Percentiles rank a stretch among this genome's conserved stretches.
Evolutionary conservation across 345 rosid species (phyloP).

Genomic region (Draba incana): DNA sequence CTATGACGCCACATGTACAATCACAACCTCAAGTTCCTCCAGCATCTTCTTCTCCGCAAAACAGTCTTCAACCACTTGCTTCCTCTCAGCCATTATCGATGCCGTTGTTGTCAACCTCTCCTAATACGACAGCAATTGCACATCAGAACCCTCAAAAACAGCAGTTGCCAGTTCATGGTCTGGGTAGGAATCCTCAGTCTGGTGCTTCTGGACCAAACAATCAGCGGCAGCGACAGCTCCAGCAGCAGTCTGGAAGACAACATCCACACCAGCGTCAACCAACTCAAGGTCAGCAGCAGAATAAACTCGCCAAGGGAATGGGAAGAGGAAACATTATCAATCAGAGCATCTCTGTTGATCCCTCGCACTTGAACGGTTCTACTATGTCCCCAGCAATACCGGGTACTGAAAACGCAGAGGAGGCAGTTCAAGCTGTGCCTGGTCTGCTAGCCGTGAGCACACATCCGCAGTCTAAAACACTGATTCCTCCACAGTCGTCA

Average conservation of each 20-base stretch:
- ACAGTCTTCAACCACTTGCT: conserved; percentile 58
- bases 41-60: conserved; percentile 68
- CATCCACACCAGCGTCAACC: conserved; percentile 83
- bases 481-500: conserved; percentile 50
- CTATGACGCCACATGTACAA: conserved; percentile 60
- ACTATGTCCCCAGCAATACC: conserved; percentile 48
- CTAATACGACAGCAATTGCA: conserved; percentile 54
- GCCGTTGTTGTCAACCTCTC: conserved; percentile 53
- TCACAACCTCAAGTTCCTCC: conserved; percentile 64
- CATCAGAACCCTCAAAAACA: conserved; percentile 60
- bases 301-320: conserved; percentile 67
- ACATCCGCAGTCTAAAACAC: conserved; percentile 60
- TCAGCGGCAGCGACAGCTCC: conserved; percentile 63
- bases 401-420: conserved; percentile 62
- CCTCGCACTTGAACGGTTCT: conserved; percentile 66
- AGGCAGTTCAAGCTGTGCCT: conserved; percentile 54
- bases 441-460: conserved; percentile 57
- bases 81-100: conserved; percentile 56
- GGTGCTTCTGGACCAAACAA: conserved; percentile 47
- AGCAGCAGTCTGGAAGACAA: conserved; percentile 71
- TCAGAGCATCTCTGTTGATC: conserved; percentile 64
- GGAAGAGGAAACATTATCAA: conserved; percentile 78
- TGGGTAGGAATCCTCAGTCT: conserved; percentile 57
- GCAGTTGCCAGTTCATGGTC: conserved; percentile 56
- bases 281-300: conserved; percentile 62